Conservation (phyloP, 2,329 filamentous ascomycete genomes). For the Talaromyces funiculosus region DNA sequence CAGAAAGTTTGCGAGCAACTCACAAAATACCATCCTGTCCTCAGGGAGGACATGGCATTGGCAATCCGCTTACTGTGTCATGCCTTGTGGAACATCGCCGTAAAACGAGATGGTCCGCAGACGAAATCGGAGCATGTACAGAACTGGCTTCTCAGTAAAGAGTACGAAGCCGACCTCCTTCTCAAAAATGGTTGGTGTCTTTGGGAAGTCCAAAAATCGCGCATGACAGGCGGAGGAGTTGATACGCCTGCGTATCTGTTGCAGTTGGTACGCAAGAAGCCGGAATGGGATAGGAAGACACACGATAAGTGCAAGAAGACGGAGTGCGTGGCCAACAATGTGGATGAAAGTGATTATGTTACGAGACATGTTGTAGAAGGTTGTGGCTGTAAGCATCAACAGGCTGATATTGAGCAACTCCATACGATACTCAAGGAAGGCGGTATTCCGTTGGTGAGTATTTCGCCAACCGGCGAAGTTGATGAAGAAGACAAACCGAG, state of each 20-base stretch:
- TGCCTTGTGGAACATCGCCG: neutral
- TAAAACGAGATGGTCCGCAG: neutral
- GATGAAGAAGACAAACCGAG: neutral
- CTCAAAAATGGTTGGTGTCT: slow-evolving; percentile 4
- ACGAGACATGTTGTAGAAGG: slow-evolving; percentile 10
- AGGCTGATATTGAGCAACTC: neutral
- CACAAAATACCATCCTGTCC: neutral
- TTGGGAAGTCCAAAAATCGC: neutral
- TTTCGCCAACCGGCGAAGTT: neutral
- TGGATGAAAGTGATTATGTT: slow-evolving; percentile 14
- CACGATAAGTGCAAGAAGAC: slow-evolving; percentile 3
- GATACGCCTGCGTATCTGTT: neutral
- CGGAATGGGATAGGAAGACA: slow-evolving; percentile 7
- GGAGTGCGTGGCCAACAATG: slow-evolving; percentile 15
- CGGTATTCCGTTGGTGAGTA: neutral
- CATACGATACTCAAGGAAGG: neutral
- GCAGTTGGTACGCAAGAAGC: slow-evolving; percentile 11
- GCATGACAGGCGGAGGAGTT: neutral
- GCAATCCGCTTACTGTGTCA: neutral
- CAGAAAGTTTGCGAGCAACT: neutral
- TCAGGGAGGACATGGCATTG: neutral
- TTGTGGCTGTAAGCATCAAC: slow-evolving; percentile 8
- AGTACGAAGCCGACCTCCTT: neutral
- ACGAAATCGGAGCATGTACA: neutral
- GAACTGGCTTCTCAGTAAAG: neutral